Evolutionary conservation across 352 stramenopile genomes (phyloP), one percentile per base, ranked within the genome.

Genomic region (Phytophthora sansomeana): DNA sequence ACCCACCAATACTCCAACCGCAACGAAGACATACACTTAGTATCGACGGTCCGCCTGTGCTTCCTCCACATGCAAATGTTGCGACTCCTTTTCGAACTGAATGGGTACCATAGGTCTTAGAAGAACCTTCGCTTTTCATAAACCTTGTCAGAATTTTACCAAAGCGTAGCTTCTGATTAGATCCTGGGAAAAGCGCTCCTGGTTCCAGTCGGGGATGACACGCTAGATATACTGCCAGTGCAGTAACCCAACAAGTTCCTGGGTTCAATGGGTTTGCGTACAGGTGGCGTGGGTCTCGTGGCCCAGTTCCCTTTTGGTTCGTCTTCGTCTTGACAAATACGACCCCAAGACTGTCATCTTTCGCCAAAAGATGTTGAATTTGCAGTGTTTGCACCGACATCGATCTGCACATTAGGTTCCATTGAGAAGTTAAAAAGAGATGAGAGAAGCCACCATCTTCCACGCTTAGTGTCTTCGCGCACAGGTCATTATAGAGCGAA

Each of bases 51-150:
- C 52, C 64, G 6, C 58, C 17, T 4, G 46, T 73, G 16, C 35
- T 52, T 26, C 58, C 64, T 32, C 64, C 35, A 52, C 58, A 67
- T 1, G 52, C 52, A 51, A 69, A 74, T 32, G 65, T 67, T 16
- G 52, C 58, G 0, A 65, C 52, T 35, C 39, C 58, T 53, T 74
- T 64, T 6, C 65, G 32, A 6, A 65, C 32, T 26, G 58, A 73
- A 21, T 73, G 57, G 0, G 66, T 70, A 16, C 66, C 60, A n/a
- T 53, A 70, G 2, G 13, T 32, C 17, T 62, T 57, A 14, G 10
- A 35, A 38, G 24, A 32, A 6, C 8, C 41, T 6, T 52, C 30
- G 9, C 38, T 29, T 8, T 55, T 53, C 19, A 56, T 50, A 10
- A 49, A n/a, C 3, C 21, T 35, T n/a, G 21, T 28, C 11, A 59